Base-by-base conservation (phyloP, 2,329 filamentous ascomycete genomes). In the Penicillium sp. region DNA sequence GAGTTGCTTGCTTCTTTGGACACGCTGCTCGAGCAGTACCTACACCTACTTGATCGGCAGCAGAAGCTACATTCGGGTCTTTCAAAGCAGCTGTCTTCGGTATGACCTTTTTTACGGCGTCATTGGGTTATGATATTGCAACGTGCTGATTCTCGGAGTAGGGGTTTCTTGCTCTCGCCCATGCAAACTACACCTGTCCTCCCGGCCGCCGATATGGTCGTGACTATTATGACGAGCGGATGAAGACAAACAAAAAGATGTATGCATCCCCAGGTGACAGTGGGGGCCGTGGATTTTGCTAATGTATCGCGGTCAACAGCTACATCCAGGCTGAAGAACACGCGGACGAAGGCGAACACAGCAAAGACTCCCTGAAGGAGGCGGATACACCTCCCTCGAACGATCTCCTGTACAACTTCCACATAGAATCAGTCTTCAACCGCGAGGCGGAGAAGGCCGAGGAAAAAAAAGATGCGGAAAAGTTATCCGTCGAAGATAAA, bases 171-270 rank as follows among this genome's bases (percentile, higher is more conserved):
- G 71, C 74, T 33, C 71, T 80, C 28, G 73, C 77, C 18, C 72
- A 77, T 50, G 77, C 77, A 33, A 79, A 79, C 54, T 76, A 76
- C 54, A 72, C 70, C 27, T 74, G 72, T 53, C 67, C 74, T 2
- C 71, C 74, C 14, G 74, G 74, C 14, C 70, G 75, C 48, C 65
- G 73, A 44, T 77, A 75, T 66, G 77, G 77, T 13, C 67, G 73
- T 31, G 76, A 79, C 47, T 77, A 74, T 55, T 80, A 78, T 52
- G 77, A 80, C 63, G 73, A 74, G 41, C 67, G 77, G 28, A 79
- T 79, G 77, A 77, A 78, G 58, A 76, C 76, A 14, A 70, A 64
- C 20, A 66, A 67, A 51, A 72, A 61, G 51, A 66, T 76, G 74
- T 76, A 64, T 35, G 50, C 20, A 8, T 4, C 1, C 20, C 10